Evolutionary conservation across 2,329 filamentous ascomycete genomes (phyloP), one percentile per base, ranked within the genome.

Genomic region (Claviceps sp.): DNA sequence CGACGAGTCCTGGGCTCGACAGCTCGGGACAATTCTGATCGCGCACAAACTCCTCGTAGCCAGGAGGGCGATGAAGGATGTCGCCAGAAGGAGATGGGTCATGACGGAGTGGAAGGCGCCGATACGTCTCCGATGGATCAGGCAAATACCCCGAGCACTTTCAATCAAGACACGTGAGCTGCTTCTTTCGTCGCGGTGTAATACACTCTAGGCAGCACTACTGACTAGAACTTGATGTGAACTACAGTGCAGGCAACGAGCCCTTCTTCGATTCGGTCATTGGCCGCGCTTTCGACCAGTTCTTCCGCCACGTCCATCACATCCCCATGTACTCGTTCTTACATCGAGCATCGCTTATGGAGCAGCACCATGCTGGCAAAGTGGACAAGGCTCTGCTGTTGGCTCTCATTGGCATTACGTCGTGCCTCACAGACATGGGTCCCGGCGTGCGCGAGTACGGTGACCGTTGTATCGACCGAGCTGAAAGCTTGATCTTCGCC

Each of bases 321-420:
- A 76, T 80, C 49, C 75, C 77, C 45, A 75, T 77, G 57, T 77
- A 76, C 64, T 77, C 76, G 11, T 80, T 80, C 52, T 63, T 80
- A 16, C 77, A 80, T 57, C 75, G 76, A 26, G 76, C 77, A 13
- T 80, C 77, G 2, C 71, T 80, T 23, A 78, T 79, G 75, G 76
- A 79, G 59, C 71, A 77, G 34, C 78, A 78, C 59, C 73, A 78
- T 55, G 71, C 74, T 4, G 76, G 76, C 47, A 76, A 76, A 55
- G 73, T 80, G 56, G 77, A 80, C 58, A 71, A 70, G 42, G 67
- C 76, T 2, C 65, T 80, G 6, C 66, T 80, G 4, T 67, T 79
- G 4, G 75, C 76, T 40, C 64, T 80, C 4, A 67, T 80, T 7
- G 77, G 76, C 48, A 76, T 80, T 58, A 78, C 77, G 2, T 74